Percentiles rank a stretch among this genome's conserved stretches.
Evolutionary conservation across 208 protist genomes (phyloP).

Genomic region (Crithidia thermophila): DNA sequence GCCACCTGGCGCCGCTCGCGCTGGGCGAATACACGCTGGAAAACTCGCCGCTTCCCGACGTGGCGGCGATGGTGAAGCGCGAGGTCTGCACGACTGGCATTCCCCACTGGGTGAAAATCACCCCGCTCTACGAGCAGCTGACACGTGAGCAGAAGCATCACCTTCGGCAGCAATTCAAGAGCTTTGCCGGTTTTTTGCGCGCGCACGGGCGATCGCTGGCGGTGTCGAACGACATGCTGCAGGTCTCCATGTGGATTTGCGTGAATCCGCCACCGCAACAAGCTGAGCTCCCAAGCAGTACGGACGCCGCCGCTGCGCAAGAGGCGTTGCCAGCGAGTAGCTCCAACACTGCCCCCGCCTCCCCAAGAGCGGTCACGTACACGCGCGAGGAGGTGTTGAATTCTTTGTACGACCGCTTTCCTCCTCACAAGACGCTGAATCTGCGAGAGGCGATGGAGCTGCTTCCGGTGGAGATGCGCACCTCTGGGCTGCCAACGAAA

Average conservation of each 20-base stretch:
- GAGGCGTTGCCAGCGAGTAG: background rate
- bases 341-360: background rate
- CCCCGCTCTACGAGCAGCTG: slow-evolving; percentile 82
- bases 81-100: slow-evolving; percentile 74
- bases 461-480: slow-evolving; percentile 51
- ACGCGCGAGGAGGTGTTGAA: slow-evolving; percentile 67
- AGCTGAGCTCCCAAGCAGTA: background rate
- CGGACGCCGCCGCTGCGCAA: background rate
- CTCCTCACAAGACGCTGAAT: slow-evolving; percentile 50
- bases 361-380: slow-evolving; percentile 31
- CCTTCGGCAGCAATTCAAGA: slow-evolving; percentile 69
- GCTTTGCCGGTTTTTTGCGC: slow-evolving; percentile 87
- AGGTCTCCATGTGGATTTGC: slow-evolving; percentile 82
- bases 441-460: slow-evolving; percentile 58
- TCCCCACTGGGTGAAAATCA: slow-evolving; percentile 84
- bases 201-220: slow-evolving; percentile 72
- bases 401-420: slow-evolving; percentile 75
- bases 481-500: slow-evolving; percentile 45
- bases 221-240: slow-evolving; percentile 83
- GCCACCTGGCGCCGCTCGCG: slow-evolving; percentile 76
- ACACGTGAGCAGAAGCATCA: slow-evolving; percentile 55
- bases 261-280: slow-evolving; percentile 21
- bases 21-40: slow-evolving; percentile 71
- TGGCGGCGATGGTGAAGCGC: slow-evolving; percentile 55
- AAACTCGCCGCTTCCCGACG: slow-evolving; percentile 65